These are phyloP conservation scores for Myxozyma udenii DNA, from an alignment of 805 yeast species.

Conservation along the genomic window DNA sequence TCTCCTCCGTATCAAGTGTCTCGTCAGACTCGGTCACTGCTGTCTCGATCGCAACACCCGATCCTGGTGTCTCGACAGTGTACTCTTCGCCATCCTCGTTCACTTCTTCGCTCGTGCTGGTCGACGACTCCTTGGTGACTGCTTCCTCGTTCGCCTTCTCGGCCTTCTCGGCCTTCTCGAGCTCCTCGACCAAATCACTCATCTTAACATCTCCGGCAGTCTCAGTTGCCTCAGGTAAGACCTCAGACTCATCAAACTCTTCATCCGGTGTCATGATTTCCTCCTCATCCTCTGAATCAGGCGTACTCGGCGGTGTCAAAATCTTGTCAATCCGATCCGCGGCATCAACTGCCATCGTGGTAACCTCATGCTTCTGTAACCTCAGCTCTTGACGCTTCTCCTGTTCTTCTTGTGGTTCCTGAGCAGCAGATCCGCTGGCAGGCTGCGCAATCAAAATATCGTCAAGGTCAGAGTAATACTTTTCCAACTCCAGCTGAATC, in stretches of 20 bases:
- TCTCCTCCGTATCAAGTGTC: constrained; percentile 13
- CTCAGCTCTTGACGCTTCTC: constrained; percentile 23
- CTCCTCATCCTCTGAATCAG: constrained; percentile 19
- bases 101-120: not conserved
- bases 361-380: constrained; percentile 29
- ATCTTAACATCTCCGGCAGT: not conserved
- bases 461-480: constrained; percentile 32
- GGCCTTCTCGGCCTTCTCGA: not conserved
- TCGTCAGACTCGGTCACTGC: constrained; percentile 15
- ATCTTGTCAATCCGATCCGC: constrained; percentile 32
- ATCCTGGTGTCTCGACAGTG: constrained; percentile 7
- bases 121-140: not conserved
- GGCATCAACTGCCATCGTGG: constrained; percentile 33
- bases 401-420: constrained; percentile 15
- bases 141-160: not conserved
- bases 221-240: not conserved
- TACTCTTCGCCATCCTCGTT: constrained; percentile 14
- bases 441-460: constrained; percentile 24
- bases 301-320: constrained; percentile 20
- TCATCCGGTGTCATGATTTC: constrained; percentile 6
- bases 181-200: not conserved
- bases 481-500: constrained; percentile 29
- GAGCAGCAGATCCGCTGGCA: constrained; percentile 6
- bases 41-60: constrained; percentile 5
- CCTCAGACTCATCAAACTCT: constrained; percentile 14